Evolutionary conservation across 2,329 filamentous ascomycete species (phyloP).

Genomic region (Cercospora sojina): DNA sequence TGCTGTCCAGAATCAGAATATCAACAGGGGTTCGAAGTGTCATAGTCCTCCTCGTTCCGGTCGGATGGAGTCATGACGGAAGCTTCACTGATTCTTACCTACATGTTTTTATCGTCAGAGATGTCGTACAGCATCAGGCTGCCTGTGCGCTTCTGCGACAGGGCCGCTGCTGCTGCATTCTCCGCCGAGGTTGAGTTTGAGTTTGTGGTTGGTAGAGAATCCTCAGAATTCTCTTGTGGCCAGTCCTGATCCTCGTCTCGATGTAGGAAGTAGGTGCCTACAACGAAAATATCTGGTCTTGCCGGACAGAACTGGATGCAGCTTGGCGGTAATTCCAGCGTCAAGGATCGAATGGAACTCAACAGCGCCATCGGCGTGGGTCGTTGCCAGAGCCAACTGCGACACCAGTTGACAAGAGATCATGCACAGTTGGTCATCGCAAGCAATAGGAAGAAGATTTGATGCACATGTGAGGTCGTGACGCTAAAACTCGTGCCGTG

Average conservation of each 20-base stretch:
- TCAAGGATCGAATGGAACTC: constrained; percentile 50
- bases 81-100: constrained; percentile 39
- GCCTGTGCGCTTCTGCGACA: constrained; percentile 58
- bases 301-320: constrained; percentile 72
- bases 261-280: constrained; percentile 82
- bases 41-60: constrained; percentile 12
- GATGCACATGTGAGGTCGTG: constrained; percentile 11
- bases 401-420: not conserved
- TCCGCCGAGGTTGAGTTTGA: not conserved
- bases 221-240: not conserved
- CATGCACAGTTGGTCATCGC: not conserved
- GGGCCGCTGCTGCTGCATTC: not conserved
- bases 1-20: constrained; percentile 17
- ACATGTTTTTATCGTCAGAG: constrained; percentile 52
- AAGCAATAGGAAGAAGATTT: not conserved
- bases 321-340: constrained; percentile 68
- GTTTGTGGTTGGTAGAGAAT: constrained; percentile 15
- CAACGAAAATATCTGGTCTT: constrained; percentile 65
- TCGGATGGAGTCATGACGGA: not conserved
- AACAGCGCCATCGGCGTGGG: constrained; percentile 31
- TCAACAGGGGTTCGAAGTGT: constrained; percentile 29
- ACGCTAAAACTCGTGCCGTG: constrained; percentile 4
- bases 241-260: constrained; percentile 36
- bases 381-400: not conserved
- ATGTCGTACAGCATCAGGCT: constrained; percentile 68